Conservation (phyloP, 352 stramenopile species). For the Phytophthora citricola region DNA sequence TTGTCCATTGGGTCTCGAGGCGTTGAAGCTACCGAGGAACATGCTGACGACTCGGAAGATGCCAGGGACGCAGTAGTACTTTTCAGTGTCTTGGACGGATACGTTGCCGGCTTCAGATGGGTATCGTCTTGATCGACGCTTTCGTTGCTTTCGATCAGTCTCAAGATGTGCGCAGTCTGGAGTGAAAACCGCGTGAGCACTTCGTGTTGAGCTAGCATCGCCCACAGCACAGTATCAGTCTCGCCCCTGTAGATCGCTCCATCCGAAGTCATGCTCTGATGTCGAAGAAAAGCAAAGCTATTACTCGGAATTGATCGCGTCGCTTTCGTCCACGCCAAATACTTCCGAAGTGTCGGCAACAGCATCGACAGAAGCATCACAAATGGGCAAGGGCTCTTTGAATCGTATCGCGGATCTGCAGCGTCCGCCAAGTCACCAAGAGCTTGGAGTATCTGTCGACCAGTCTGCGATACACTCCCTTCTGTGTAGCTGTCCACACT, state of each 20-base stretch:
- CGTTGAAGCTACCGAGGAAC: conserved; percentile 20
- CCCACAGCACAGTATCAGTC: conserved; percentile 32
- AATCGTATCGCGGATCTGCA: conserved; percentile 18
- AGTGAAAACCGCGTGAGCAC: conserved; percentile 42
- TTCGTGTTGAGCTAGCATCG: conserved; percentile 60
- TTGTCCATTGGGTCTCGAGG: conserved; percentile 16
- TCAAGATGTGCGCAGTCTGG: conserved; percentile 39
- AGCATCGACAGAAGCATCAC: conserved; percentile 74
- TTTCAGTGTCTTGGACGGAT: conserved; percentile 6
- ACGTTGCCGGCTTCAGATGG: not conserved
- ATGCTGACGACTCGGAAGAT: conserved; percentile 32
- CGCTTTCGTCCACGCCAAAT: conserved; percentile 52
- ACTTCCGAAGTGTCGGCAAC: conserved; percentile 61
- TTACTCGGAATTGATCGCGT: conserved; percentile 49
- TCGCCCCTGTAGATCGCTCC: conserved; percentile 13
- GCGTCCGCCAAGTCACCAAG: conserved; percentile 28
- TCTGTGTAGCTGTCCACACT: conserved; percentile 45
- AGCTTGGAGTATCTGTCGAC: conserved; percentile 36
- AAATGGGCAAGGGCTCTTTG: conserved; percentile 43
- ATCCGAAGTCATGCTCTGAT: conserved; percentile 18
- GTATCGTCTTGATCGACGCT: conserved; percentile 37
- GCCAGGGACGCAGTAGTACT: conserved; percentile 16
- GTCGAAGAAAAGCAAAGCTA: conserved; percentile 11
- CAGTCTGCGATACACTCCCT: conserved; percentile 32
- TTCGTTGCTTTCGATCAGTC: conserved; percentile 58